Base-by-base conservation (phyloP, 2,329 filamentous ascomycete species). In the Curvularia lunata region DNA sequence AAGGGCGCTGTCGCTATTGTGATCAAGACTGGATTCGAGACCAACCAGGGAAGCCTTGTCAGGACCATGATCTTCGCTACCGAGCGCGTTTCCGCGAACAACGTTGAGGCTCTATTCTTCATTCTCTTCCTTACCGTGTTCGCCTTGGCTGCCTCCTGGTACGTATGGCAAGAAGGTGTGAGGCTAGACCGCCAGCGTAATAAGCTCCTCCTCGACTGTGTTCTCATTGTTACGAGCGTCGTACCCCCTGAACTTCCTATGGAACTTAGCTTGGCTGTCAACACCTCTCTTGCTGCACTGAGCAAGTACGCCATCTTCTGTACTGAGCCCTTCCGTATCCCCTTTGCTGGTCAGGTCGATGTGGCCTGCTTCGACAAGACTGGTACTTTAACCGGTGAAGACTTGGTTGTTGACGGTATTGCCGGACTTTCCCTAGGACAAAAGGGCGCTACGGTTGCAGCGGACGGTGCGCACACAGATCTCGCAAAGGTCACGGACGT, bases 51-150 rank as follows among this genome's bases (percentile, higher is more conserved):
- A 63, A 97, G 92, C 78, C 86, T 99, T 59, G 95, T 99, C 59
- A 91, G 95, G 62, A 99, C 95, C 67, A 99, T 99, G 95, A 99
- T 99, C 72, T 99, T 97, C 82, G 97, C 96, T 1, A 99, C 95
- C 1, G 95, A 99, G 78, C 92, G 94, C 65, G 94, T 99, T 23
- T 98, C 94, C n/a, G 95, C 95, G 68, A 97, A 97, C 81, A 98
- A 99, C 73, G 88, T 89, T 43, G 95, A 99, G 79, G 95, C 95
- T 1, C 81, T 99, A n/a, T 84, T 96, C 60, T 99, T 99, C 82
- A 99, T 99, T 66, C 84, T 99, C 58, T 99, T 99, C 84, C 85
- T 99, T 27, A 86, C 97, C 53, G 86, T 98, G 69, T 99, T 99
- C 80, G 96, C 96, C 69, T 86, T 99, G 75, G 96, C 95, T 54